These are phyloP conservation scores for Cardamine chenopodiifolia DNA, from an alignment of 345 rosid species.

Conservation along the genomic window DNA sequence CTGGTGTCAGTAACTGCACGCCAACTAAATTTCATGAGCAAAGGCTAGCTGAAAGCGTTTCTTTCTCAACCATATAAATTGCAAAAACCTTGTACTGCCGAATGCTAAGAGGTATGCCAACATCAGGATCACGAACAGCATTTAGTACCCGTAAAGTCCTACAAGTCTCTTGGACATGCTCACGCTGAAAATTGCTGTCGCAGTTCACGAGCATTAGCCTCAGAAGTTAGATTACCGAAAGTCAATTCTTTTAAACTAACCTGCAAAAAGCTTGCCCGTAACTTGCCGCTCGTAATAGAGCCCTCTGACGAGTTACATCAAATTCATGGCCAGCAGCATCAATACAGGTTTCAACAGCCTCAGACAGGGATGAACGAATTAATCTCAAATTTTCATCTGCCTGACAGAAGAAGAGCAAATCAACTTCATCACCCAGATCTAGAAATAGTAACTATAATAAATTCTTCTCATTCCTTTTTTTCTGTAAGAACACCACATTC, in stretches of 20 bases:
- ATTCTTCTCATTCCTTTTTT: neutral
- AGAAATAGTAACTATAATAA: neutral
- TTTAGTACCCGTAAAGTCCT: constrained; percentile 90
- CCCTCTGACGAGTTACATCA: constrained; percentile 76
- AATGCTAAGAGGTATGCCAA: constrained; percentile 91
- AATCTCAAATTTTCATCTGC: constrained; percentile 97
- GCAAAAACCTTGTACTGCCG: constrained; percentile 83
- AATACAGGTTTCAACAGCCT: constrained; percentile 94
- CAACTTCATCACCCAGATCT: constrained; percentile 10
- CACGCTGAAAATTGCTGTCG: constrained; percentile 91
- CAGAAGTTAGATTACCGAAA: constrained; percentile 23
- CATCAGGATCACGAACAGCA: constrained; percentile 73
- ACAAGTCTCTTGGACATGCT: constrained; percentile 86
- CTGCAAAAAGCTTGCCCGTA: constrained; percentile 99
- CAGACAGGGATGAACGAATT: constrained; percentile 79
- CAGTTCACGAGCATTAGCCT: constrained; percentile 49
- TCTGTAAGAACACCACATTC: constrained; percentile 1
- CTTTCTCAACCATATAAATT: constrained; percentile 8
- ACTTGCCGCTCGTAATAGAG: constrained; percentile 92
- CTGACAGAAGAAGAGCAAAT: constrained; percentile 50
- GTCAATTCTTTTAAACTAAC: constrained; percentile 46
- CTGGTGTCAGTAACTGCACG: constrained; percentile 75
- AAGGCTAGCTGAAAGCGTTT: constrained; percentile 5
- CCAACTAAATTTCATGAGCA: constrained; percentile 16
- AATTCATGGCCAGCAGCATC: constrained; percentile 98